Evolutionary conservation across 2,329 filamentous ascomycete genomes (phyloP).

Genomic region (Fusarium sp.): DNA sequence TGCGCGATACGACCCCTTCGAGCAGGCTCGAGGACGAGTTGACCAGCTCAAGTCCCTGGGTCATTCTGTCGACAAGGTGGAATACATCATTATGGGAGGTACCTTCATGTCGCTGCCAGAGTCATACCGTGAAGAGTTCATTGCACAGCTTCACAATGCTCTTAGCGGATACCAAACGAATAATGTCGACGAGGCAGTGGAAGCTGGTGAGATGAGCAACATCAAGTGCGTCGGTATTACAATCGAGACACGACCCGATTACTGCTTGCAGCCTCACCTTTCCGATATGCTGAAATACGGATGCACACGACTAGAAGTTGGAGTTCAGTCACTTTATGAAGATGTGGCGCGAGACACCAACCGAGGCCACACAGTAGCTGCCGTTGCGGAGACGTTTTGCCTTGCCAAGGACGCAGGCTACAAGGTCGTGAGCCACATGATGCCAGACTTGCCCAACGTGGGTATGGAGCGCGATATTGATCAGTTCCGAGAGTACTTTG

Average conservation of each 20-base stretch:
- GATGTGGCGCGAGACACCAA: slow-evolving; percentile 99
- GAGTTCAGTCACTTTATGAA: slow-evolving; percentile 97
- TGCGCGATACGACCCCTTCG: slow-evolving; percentile 96
- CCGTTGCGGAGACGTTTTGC: slow-evolving; percentile 96
- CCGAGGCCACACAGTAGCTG: slow-evolving; percentile 93
- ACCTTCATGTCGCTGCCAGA: slow-evolving; percentile 98
- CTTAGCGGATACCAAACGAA: slow-evolving; percentile 95
- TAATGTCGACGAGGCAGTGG: slow-evolving; percentile 95
- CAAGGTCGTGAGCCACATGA: slow-evolving; percentile 99
- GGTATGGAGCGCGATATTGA: slow-evolving; percentile 98
- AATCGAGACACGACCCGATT: slow-evolving; percentile 97
- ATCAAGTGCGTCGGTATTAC: slow-evolving; percentile 99
- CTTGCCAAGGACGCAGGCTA: slow-evolving; percentile 98
- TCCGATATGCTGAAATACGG: slow-evolving; percentile 98
- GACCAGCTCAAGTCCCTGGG: slow-evolving; percentile 97
- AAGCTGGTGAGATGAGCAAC: slow-evolving; percentile 95
- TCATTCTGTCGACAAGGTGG: slow-evolving; percentile 98
- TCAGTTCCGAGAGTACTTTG: slow-evolving; percentile 98
- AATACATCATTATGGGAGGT: slow-evolving; percentile 99
- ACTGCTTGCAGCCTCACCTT: slow-evolving; percentile 95
- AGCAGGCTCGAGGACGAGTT: slow-evolving; percentile 94
- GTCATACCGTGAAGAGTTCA: slow-evolving; percentile 92
- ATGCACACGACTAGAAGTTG: slow-evolving; percentile 93
- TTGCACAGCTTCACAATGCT: slow-evolving; percentile 96
- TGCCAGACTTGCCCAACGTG: slow-evolving; percentile 98